Evolutionary conservation across 768 basidiomycete genomes (phyloP), one percentile per base, ranked within the genome.

Genomic region (Pleurotus cornucopiae): DNA sequence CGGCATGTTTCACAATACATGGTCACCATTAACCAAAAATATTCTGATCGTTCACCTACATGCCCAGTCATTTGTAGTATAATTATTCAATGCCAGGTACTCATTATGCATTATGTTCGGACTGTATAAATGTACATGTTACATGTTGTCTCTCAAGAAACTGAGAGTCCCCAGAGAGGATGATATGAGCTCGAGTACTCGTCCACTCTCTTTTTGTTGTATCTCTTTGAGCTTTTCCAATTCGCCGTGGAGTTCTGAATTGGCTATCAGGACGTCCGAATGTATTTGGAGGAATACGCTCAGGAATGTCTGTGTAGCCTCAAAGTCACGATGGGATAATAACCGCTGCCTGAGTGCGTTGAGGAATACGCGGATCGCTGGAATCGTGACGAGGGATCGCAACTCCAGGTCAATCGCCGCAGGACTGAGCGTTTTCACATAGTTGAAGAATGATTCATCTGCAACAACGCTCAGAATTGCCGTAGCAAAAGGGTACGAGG

Each of bases 331-430:
- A 61, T 86, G 91, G 5, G 89, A 90, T 34, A 69, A 71, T 23
- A 98, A 76, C 3, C 96, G 85, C 54, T 73, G 81, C 9, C 77
- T 81, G 21, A 98, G 76, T 0, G 93, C 89, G 57, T 77, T 73
- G 46, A 97, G 72, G 73, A 98, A 98, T 16, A 76, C 67, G 0
- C 69, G 72, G 18, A 95, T 76, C 54, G 81, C 79, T 43, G 84
- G 76, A 37, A 90, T 71, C 2, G 85, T 79, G 25, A 82, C 71
- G 53, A 98, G 73, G 1, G 88, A 88, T 6, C 92, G 90, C 20
- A 99, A 74, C 65, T 98, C 96, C 14, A 97, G 76, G 68, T 99
- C 97, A 45, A 94, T 79, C 0, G 91, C 88, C 13, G 96, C 91
- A 0, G 97, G 94, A 1, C 94, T 91, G 7, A 99, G 78, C 4